Conservation (phyloP, 257 asterid genomes). For the Przewalskia tangutica region DNA sequence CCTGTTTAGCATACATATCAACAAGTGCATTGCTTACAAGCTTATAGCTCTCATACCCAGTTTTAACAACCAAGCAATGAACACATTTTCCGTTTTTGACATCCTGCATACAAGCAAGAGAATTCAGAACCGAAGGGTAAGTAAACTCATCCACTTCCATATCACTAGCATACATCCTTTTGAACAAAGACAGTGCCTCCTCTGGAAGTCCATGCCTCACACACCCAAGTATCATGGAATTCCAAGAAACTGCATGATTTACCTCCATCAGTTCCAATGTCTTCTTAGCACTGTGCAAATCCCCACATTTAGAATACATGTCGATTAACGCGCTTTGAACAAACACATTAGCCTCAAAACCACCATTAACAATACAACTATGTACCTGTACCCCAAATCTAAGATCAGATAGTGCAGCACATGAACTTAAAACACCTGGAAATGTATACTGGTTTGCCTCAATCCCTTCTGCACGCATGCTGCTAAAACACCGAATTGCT, state of each 20-base stretch:
- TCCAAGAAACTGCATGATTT: slow-evolving; percentile 64
- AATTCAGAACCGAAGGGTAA: slow-evolving; percentile 62
- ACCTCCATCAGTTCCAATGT: slow-evolving; percentile 36
- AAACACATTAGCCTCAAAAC: slow-evolving; percentile 59
- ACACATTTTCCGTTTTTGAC: slow-evolving; percentile 28
- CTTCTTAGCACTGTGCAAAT: slow-evolving; percentile 47
- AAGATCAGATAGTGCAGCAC: slow-evolving; percentile 37
- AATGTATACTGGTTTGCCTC: slow-evolving; percentile 75
- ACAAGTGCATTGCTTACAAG: slow-evolving; percentile 63
- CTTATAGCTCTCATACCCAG: slow-evolving; percentile 43
- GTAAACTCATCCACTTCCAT: slow-evolving; percentile 63
- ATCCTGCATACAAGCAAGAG: slow-evolving; percentile 44
- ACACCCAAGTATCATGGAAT: slow-evolving; percentile 65
- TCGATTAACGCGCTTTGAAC: slow-evolving; percentile 70
- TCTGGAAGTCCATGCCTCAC: slow-evolving; percentile 37
- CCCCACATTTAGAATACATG: slow-evolving; percentile 76
- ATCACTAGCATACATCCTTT: slow-evolving; percentile 40
- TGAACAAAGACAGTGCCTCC: slow-evolving; percentile 46
- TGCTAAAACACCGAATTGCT: slow-evolving; percentile 47
- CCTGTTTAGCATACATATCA: slow-evolving; percentile 82
- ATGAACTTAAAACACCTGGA: slow-evolving; percentile 59
- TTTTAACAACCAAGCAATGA: slow-evolving; percentile 52
- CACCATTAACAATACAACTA: slow-evolving; percentile 49
- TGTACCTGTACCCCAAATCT: slow-evolving; percentile 61
- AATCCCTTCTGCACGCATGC: slow-evolving; percentile 52